These are phyloP conservation scores for Gossypium stocksii DNA, from an alignment of 345 rosid genomes.

Conservation along the genomic window DNA sequence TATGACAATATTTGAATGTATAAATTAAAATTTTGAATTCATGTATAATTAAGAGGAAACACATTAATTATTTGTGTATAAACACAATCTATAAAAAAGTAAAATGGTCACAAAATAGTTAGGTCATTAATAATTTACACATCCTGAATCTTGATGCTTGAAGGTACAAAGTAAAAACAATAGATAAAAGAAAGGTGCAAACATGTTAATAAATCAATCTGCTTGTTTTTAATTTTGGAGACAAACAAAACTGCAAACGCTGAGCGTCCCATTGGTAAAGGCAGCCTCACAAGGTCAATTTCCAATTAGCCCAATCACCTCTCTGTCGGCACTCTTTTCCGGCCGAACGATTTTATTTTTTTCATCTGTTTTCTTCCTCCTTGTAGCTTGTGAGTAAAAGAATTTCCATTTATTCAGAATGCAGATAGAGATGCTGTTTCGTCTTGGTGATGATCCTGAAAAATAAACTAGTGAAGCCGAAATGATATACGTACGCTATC, in stretches of 20 bases:
- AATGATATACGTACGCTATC: conserved; percentile 20
- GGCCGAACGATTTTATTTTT: not conserved
- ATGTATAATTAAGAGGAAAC: not conserved
- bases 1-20: too few relatives aligned
- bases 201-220: not conserved
- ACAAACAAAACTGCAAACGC: not conserved
- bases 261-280: not conserved
- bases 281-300: not conserved
- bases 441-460: conserved; percentile 11
- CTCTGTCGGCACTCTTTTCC: not conserved
- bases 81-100: not conserved
- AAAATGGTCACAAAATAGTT: not conserved
- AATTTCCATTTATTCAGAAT: conserved; percentile 11
- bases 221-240: not conserved
- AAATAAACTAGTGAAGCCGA: conserved; percentile 10
- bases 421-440: conserved; percentile 12
- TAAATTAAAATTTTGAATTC: too few relatives aligned
- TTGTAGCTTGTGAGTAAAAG: conserved; percentile 13
- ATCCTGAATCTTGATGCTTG: not conserved
- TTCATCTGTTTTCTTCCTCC: not conserved
- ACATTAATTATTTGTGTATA: not conserved
- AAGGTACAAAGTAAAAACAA: conserved; percentile 9
- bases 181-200: not conserved
- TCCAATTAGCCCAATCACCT: not conserved
- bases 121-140: not conserved